phyloP scores from a whole-genome alignment of 1,284 basidiomycete species.

The Moniliophthora roreri region DNA sequence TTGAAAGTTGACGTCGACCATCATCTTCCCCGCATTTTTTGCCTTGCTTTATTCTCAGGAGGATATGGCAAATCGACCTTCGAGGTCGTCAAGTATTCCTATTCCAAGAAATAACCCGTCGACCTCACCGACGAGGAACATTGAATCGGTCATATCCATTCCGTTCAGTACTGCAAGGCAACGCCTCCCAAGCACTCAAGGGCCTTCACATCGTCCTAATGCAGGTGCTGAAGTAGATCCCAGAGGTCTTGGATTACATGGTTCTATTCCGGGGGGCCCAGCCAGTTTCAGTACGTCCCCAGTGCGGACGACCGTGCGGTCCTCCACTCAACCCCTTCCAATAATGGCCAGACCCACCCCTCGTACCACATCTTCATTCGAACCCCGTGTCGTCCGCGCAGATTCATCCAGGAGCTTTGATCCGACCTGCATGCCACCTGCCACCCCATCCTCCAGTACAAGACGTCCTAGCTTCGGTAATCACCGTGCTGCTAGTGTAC shows the following conservation, averaged over 20 bases:
- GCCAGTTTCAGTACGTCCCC: slow-evolving; percentile 36
- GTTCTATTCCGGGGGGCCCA: slow-evolving; percentile 32
- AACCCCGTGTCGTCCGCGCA: slow-evolving; percentile 66
- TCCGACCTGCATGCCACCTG: slow-evolving; percentile 35
- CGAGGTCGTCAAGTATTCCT: slow-evolving; percentile 64
- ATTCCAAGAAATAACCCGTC: slow-evolving; percentile 49
- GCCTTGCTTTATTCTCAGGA: background rate
- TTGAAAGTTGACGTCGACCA: too few relatives aligned
- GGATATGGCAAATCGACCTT: slow-evolving; percentile 49
- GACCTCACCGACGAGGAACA: slow-evolving; percentile 49
- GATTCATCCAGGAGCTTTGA: slow-evolving; percentile 38
- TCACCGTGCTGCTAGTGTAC: slow-evolving; percentile 18
- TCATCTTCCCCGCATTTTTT: background rate
- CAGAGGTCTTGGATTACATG: slow-evolving; percentile 30
- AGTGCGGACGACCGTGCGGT: slow-evolving; percentile 36
- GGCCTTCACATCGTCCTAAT: slow-evolving; percentile 24
- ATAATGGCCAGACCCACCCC: slow-evolving; percentile 19
- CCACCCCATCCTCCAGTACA: slow-evolving; percentile 37
- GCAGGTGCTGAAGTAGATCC: slow-evolving; percentile 24
- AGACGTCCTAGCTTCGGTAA: slow-evolving; percentile 45
- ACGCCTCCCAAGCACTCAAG: slow-evolving; percentile 31
- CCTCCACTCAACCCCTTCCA: slow-evolving; percentile 27
- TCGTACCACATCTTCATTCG: slow-evolving; percentile 38
- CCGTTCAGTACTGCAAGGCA: slow-evolving; percentile 47
- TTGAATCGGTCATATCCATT: slow-evolving; percentile 63